phyloP scores from a whole-genome alignment of 192 early-diverging fungal genomes.

The Bifiguratus adelaidae region DNA sequence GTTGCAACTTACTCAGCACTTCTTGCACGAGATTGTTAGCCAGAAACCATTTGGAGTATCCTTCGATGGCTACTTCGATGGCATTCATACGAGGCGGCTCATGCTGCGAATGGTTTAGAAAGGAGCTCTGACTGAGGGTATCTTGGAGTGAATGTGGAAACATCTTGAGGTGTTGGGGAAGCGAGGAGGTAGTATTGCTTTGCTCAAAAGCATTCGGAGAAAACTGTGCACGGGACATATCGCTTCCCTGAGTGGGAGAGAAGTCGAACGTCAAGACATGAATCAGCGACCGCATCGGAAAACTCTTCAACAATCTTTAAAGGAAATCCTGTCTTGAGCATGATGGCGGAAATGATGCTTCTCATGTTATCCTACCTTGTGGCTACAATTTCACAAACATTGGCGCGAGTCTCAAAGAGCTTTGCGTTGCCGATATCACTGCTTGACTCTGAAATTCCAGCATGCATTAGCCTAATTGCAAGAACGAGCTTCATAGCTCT shows the following conservation, averaged over 20 bases:
- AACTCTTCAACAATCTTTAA: constrained; percentile 19
- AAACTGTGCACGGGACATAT: no score
- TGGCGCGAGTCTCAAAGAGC: constrained; percentile 10
- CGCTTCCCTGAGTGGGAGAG: constrained; percentile 14
- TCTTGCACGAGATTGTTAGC: constrained; percentile 24
- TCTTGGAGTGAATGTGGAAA: no score
- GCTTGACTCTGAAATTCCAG: not conserved
- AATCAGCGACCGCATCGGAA: constrained; percentile 18
- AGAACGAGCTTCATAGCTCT: not conserved
- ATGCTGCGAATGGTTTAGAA: no score
- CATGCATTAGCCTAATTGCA: not conserved
- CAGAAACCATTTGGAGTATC: constrained; percentile 23
- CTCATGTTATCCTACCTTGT: constrained; percentile 12
- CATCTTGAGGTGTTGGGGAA: no score
- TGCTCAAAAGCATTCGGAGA: no score
- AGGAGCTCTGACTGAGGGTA: no score
- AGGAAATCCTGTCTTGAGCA: not conserved
- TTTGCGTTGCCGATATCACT: constrained; percentile 1
- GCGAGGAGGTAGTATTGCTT: no score
- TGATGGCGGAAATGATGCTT: not conserved
- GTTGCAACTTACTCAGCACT: constrained; percentile 16
- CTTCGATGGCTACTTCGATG: constrained; percentile 26
- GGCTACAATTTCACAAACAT: constrained; percentile 29
- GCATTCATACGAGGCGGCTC: constrained; percentile 19
- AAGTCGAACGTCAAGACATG: constrained; percentile 27